Conservation (phyloP, 495 filamentous ascomycete species). For the Penicillium mononematosum region DNA sequence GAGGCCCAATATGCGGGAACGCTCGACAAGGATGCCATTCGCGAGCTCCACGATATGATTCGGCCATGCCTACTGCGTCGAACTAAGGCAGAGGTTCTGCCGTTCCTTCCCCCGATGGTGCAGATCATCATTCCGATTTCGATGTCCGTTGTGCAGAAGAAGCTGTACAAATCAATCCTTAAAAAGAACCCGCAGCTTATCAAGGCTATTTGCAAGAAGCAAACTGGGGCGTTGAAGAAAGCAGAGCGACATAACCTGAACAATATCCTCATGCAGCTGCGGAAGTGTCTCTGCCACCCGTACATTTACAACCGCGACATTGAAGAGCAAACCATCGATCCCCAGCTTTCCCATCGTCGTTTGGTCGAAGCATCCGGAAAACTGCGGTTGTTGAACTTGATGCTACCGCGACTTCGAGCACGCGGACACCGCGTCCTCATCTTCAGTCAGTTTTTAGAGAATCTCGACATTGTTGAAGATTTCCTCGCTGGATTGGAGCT, state of each 20-base stretch:
- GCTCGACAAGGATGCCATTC: constrained; percentile 76
- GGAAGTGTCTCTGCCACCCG: constrained; percentile 92
- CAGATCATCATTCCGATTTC: constrained; percentile 93
- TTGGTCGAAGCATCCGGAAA: constrained; percentile 91
- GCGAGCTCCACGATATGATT: constrained; percentile 77
- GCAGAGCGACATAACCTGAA: constrained; percentile 74
- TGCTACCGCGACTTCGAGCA: constrained; percentile 86
- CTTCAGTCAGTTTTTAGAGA: constrained; percentile 93
- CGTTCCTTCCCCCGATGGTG: constrained; percentile 85
- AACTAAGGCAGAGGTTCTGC: constrained; percentile 86
- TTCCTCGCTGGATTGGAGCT: constrained; percentile 74
- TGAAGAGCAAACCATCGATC: constrained; percentile 66
- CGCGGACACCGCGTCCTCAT: constrained; percentile 91
- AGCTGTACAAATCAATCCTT: constrained; percentile 90
- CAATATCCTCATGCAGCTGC: constrained; percentile 94
- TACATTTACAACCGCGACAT: constrained; percentile 89
- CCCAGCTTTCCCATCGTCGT: constrained; percentile 63
- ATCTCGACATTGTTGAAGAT: constrained; percentile 87
- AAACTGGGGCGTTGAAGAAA: constrained; percentile 55
- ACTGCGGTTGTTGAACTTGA: constrained; percentile 77
- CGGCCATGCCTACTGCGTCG: constrained; percentile 78
- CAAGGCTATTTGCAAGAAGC: constrained; percentile 70
- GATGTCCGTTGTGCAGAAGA: constrained; percentile 90
- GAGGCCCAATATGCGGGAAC: constrained; percentile 70
- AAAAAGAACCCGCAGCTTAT: constrained; percentile 87